Base-by-base conservation (phyloP, 352 stramenopile genomes). In the Globisporangium camurandrum region DNA sequence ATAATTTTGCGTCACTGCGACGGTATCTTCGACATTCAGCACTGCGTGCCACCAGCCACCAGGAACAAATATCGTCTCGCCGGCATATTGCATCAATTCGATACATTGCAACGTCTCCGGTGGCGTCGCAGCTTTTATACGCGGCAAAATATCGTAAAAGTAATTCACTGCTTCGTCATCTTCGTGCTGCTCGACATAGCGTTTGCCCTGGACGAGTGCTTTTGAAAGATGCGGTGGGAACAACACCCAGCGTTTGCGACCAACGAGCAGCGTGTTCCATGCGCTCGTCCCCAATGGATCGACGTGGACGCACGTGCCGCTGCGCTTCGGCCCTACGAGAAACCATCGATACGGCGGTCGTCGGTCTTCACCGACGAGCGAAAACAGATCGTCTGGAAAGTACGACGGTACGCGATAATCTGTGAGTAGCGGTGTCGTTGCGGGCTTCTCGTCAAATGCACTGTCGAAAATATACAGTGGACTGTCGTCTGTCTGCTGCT, bases 401-500 rank as follows among this genome's bases (percentile, higher is more conserved):
- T 95, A 96, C 27, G 66, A 67, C 1, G 83, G 84, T 22, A 93
- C 78, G 0, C 61, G 68, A 61, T 93, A 95, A 57, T 93, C 85
- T 3, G 64, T 55, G 2, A 91, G 60, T 36, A 91, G 61, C 31
- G 71, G 67, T 48, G 91, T 89, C 26, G 79, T 91, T 43, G 87
- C 78, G 34, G 71, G 57, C 57, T 93, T 61, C 68, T 87, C 57
- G 69, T 92, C 86, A 60, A 98, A 98, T 2, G 78, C 87, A 62
- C 90, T 94, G 83, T 98, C 95, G 57, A 99, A 99, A n/a, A 99
- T 82, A 68, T 99, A 99, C 24, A 98, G 58, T 30, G 95, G 96
- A 34, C 83, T 87, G 54, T 97, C 84, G 57, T 96, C 88, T 16
- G 67, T 88, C 52, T 92, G 81, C 5, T 62, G 64, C 36, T 75